Percentiles rank a stretch among this genome's conserved stretches.
Evolutionary conservation across 805 yeast species (phyloP).

Genomic region (Wickerhamiella occidentalis): DNA sequence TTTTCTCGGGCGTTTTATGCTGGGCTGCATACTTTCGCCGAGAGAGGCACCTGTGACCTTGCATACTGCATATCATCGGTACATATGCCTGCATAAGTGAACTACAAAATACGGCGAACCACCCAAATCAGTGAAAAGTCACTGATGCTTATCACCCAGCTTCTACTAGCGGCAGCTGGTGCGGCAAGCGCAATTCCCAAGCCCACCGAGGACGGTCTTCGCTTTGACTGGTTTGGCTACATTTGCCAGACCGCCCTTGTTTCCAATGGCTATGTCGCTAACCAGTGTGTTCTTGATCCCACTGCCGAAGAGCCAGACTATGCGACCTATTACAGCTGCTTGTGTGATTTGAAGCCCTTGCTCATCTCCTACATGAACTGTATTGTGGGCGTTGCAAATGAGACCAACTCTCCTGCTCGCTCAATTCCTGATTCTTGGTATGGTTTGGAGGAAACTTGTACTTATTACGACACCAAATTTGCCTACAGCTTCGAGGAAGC

Average conservation of each 20-base stretch:
- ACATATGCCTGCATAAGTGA: background rate
- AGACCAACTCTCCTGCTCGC: background rate
- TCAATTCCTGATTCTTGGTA: conserved; percentile 6
- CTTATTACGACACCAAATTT: background rate
- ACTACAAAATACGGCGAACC: background rate
- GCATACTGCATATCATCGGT: background rate
- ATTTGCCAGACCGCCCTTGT: background rate
- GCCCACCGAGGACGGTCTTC: background rate
- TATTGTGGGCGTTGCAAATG: background rate
- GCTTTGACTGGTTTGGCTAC: conserved; percentile 1
- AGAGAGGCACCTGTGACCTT: background rate
- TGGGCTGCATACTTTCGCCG: background rate
- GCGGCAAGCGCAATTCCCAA: background rate
- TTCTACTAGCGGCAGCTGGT: background rate
- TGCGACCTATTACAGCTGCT: background rate
- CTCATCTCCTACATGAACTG: background rate
- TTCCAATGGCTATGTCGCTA: background rate
- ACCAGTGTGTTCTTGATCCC: background rate
- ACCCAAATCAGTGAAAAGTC: no score
- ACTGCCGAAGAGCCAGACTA: conserved; percentile 2
- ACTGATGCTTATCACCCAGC: background rate
- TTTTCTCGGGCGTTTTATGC: no score
- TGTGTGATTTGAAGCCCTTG: background rate
- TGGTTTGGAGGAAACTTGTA: background rate
- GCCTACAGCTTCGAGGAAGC: background rate